Evolutionary conservation across 306 rosid species (phyloP).

Genomic region (Cucurbita ficifolia): DNA sequence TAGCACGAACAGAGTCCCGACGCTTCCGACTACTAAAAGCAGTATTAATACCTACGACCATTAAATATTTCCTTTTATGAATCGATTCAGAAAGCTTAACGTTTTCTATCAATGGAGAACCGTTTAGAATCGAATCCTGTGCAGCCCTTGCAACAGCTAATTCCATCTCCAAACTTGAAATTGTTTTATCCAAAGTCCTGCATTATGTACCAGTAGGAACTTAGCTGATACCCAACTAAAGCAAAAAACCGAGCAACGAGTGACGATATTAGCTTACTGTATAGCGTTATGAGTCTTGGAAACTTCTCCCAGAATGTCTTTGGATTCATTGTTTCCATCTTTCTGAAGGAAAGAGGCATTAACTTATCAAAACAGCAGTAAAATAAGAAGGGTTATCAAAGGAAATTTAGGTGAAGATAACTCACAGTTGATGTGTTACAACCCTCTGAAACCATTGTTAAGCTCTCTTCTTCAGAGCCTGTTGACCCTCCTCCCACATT

Average conservation of each 20-base stretch:
- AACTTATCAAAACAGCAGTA: not conserved
- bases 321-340: constrained; percentile 21
- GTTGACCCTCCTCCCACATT: constrained; percentile 21
- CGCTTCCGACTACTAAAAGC: constrained; percentile 54
- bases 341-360: constrained; percentile 9
- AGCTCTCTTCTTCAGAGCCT: constrained; percentile 16
- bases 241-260: not conserved
- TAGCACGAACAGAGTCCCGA: constrained; percentile 42
- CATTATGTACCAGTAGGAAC: constrained; percentile 1
- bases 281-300: constrained; percentile 33
- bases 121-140: constrained; percentile 30
- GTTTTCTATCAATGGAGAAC: constrained; percentile 20
- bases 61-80: constrained; percentile 29
- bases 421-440: constrained; percentile 29
- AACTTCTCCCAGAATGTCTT: constrained; percentile 30
- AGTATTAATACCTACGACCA: constrained; percentile 28
- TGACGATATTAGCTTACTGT: constrained; percentile 20
- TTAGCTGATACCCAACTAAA: not conserved
- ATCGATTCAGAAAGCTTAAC: constrained; percentile 16
- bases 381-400: not conserved
- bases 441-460: constrained; percentile 20
- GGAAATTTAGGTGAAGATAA: not conserved
- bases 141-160: constrained; percentile 43
- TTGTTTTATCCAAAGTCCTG: constrained; percentile 41
- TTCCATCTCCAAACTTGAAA: constrained; percentile 47